Conservation (phyloP, 345 rosid species). For the Trapa incisa region DNA sequence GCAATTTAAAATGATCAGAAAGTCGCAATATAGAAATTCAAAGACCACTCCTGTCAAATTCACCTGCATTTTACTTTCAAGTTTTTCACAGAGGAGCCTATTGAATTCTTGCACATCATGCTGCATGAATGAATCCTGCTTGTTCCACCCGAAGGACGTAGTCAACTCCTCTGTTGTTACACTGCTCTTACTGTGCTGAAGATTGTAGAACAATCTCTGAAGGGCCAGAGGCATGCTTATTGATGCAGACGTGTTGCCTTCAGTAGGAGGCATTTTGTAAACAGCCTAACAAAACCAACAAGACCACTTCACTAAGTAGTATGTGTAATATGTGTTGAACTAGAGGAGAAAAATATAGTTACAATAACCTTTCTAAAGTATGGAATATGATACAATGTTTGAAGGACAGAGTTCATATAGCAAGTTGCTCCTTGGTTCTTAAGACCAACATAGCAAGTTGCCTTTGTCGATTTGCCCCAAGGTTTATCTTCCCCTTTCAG, state of each 20-base stretch:
- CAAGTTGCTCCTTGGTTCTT: conserved; percentile 99
- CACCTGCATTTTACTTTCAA: conserved; percentile 98
- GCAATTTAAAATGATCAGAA: neutral
- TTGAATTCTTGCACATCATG: conserved; percentile 98
- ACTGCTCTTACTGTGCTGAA: conserved; percentile 82
- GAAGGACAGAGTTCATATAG: conserved; percentile 95
- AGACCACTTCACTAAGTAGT: conserved; percentile 8
- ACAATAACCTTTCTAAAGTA: conserved; percentile 82
- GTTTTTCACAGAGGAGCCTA: conserved; percentile 86
- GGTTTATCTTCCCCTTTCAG: conserved; percentile 21
- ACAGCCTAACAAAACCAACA: conserved; percentile 52
- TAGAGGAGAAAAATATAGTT: neutral
- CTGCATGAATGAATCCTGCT: conserved; percentile 95
- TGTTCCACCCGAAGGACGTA: conserved; percentile 96
- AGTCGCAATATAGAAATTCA: neutral
- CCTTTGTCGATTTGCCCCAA: conserved; percentile 87
- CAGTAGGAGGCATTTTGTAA: conserved; percentile 97
- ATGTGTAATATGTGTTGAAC: conserved; percentile 4
- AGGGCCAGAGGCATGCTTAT: conserved; percentile 94
- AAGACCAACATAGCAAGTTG: conserved; percentile 93
- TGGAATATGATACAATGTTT: conserved; percentile 83
- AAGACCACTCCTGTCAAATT: neutral
- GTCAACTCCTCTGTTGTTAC: conserved; percentile 95
- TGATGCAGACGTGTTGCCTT: conserved; percentile 67
- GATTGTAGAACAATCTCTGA: conserved; percentile 96